Base-by-base conservation (phyloP, 352 stramenopile species). In the Phytophthora foliorum region DNA sequence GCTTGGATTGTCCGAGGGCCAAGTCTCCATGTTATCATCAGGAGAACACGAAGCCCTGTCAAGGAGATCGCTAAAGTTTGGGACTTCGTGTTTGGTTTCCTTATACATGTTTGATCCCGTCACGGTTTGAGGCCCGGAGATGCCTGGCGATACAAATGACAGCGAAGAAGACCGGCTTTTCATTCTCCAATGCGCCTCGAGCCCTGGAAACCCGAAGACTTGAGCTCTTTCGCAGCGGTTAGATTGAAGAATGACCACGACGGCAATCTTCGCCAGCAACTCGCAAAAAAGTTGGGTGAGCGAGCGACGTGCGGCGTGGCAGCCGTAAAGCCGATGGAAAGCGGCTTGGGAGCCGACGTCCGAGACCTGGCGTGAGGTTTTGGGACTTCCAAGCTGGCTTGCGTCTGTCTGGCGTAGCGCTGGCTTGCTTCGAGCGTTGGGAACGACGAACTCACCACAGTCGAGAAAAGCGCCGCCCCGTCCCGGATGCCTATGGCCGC, bases 301-400 rank as follows among this genome's bases (percentile, higher is more conserved):
- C 25, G 59, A 74, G 72, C 67, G 59, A 74, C 39, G 73, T 69
- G 69, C 56, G 19, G 39, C n/a, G 72, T 74, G 36, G 65, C 62
- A 72, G 67, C 62, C 67, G 68, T 79, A 64, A 52, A 77, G 67
- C 59, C 59, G 56, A 71, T 72, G 68, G 50, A 70, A 76, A 80
- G 48, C 45, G 58, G 44, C 55, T 41, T 77, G 68, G 53, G 71
- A 75, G 56, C 46, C 55, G 60, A n/a, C 59, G 60, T 50, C 22
- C 49, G 69, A 57, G 70, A 72, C 62, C 48, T 56, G 62, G 54
- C 55, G 45, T 42, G 19, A 73, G 54, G 51, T 10, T 68, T 80
- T 51, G 52, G 11, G 72, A 80, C 72, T 54, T 69, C 21, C 24
- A 52, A 6, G 17, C 21, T 51, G 31, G 55, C 48, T 54, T 57